These are phyloP conservation scores for Aureobasidium sp. DNA, from an alignment of 2,329 filamentous ascomycete species.

Conservation along the genomic window DNA sequence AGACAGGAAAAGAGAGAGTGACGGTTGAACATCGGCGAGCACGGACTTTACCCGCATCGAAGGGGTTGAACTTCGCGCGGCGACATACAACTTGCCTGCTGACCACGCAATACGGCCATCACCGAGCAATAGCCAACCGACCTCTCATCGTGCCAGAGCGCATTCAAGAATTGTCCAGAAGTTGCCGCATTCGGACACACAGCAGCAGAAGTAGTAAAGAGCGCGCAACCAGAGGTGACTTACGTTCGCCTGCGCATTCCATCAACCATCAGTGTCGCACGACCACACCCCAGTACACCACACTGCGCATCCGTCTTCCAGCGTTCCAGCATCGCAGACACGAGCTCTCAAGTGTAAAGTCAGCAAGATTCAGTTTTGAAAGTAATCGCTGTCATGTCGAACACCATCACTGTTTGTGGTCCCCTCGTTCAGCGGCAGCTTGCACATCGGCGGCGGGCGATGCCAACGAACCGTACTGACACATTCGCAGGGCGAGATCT, in stretches of 20 bases:
- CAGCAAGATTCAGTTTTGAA: not conserved
- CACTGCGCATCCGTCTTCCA: not conserved
- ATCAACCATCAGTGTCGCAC: not conserved
- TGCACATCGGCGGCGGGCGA: not conserved
- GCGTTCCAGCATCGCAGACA: not conserved
- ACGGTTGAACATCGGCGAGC: not conserved
- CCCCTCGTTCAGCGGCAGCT: not conserved
- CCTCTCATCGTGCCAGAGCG: not conserved
- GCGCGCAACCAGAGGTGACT: not conserved
- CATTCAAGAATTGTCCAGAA: not conserved
- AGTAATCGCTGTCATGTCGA: conserved; percentile 15
- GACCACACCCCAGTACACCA: not conserved
- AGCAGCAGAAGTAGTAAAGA: not conserved
- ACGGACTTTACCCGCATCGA: conserved; percentile 1
- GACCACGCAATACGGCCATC: conserved; percentile 10
- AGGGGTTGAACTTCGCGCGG: conserved; percentile 9
- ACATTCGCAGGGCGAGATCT: conserved; percentile 58
- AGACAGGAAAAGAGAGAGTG: not conserved
- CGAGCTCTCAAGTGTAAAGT: not conserved
- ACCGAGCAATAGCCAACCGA: not conserved
- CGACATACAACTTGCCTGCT: conserved; percentile 9
- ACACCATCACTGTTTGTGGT: conserved; percentile 16
- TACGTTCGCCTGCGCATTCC: not conserved
- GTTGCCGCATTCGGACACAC: not conserved
- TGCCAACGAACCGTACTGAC: not conserved